Conservation (phyloP, 2,329 filamentous ascomycete species). For the Botrytis galanthina region DNA sequence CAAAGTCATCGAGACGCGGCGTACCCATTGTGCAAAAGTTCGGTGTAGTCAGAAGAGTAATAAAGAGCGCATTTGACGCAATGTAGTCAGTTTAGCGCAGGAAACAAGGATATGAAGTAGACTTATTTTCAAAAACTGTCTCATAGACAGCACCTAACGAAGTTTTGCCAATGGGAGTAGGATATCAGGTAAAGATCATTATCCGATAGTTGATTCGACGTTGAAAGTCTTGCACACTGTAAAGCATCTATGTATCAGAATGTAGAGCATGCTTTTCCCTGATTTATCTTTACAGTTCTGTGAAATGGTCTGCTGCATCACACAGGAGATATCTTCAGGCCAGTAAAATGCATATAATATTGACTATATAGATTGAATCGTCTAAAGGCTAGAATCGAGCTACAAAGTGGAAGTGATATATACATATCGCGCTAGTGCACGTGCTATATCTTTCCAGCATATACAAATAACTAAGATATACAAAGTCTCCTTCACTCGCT, state of each 20-base stretch:
- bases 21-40: not conserved
- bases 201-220: not conserved
- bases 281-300: not conserved
- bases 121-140: not conserved
- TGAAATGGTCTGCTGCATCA: not conserved
- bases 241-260: not conserved
- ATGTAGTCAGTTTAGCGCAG: rapidly evolving
- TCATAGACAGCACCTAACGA: not conserved
- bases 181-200: not conserved
- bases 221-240: not conserved
- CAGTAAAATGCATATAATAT: no score
- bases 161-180: not conserved
- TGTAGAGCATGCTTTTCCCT: not conserved
- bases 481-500: no score
- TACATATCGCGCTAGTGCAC: no score
- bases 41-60: not conserved
- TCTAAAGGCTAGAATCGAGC: no score
- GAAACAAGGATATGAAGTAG: not conserved
- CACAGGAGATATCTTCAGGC: not conserved
- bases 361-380: no score
- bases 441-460: no score
- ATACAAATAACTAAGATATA: no score
- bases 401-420: no score
- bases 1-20: not conserved
- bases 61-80: not conserved